phyloP scores from a whole-genome alignment of 2,329 filamentous ascomycete genomes.

The Blastomyces emzantsi region DNA sequence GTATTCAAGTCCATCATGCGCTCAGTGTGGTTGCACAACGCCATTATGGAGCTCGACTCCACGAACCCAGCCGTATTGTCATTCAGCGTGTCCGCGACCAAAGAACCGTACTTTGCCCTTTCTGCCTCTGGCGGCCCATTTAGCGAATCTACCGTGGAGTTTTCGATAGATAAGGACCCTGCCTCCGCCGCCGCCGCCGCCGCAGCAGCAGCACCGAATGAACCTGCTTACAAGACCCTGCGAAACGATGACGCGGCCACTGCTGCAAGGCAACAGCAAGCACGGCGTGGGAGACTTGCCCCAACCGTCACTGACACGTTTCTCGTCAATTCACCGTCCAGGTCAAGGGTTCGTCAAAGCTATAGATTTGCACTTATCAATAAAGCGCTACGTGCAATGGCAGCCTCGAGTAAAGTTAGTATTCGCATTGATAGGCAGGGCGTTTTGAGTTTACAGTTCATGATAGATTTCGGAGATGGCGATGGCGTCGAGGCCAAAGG shows the following conservation, averaged over 20 bases:
- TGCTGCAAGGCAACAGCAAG: conserved; percentile 23
- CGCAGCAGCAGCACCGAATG: conserved; percentile 17
- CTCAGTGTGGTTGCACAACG: conserved; percentile 44
- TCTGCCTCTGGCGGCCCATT: conserved; percentile 53
- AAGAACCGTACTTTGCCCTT: conserved; percentile 63
- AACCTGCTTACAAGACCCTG: conserved; percentile 27
- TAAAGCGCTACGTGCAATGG: conserved; percentile 85
- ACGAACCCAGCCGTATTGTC: conserved; percentile 66
- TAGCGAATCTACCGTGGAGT: conserved; percentile 53
- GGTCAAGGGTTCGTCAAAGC: conserved; percentile 59
- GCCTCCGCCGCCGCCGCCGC: conserved; percentile 20
- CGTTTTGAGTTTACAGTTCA: conserved; percentile 88
- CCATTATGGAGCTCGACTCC: conserved; percentile 45
- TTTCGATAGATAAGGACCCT: conserved; percentile 41
- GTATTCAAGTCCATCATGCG: conserved; percentile 92
- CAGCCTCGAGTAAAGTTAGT: conserved; percentile 82
- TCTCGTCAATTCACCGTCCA: conserved; percentile 48
- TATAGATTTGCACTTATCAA: conserved; percentile 86
- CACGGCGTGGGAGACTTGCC: conserved; percentile 29
- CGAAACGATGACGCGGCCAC: conserved; percentile 27
- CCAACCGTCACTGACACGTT: conserved; percentile 43
- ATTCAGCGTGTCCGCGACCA: conserved; percentile 52
- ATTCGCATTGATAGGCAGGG: conserved; percentile 80
- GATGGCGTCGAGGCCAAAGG: conserved; percentile 19
- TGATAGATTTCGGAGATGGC: conserved; percentile 74